These are phyloP conservation scores for Alliaria petiolata DNA, from an alignment of 345 rosid species.

Conservation along the genomic window DNA sequence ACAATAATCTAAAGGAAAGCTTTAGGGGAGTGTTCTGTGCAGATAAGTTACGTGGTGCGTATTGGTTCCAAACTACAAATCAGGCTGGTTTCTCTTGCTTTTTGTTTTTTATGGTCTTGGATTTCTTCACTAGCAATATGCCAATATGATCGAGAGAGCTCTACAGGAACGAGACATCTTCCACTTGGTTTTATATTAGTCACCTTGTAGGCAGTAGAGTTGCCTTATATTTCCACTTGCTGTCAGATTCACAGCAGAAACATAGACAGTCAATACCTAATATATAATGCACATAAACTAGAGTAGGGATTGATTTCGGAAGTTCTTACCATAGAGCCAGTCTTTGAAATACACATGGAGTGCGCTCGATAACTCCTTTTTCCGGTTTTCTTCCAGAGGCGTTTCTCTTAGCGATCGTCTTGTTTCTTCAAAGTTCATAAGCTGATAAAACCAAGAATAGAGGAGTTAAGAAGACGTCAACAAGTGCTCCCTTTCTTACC, in stretches of 20 bases:
- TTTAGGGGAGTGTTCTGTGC: constrained; percentile 26
- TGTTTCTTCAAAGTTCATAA: constrained; percentile 70
- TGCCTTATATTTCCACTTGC: constrained; percentile 98
- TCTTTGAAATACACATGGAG: constrained; percentile 92
- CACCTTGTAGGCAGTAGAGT: constrained; percentile 98
- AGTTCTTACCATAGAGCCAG: constrained; percentile 84
- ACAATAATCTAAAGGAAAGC: constrained; percentile 25
- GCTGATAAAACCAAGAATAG: constrained; percentile 38
- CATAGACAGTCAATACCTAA: constrained; percentile 7
- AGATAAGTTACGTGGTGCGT: constrained; percentile 33
- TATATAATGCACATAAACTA: neutral
- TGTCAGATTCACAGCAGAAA: constrained; percentile 33
- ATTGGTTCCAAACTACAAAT: constrained; percentile 29
- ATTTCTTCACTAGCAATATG: constrained; percentile 22
- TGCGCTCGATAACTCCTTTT: constrained; percentile 81
- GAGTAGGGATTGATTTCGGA: neutral
- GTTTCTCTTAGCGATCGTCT: constrained; percentile 69
- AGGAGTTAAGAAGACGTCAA: neutral
- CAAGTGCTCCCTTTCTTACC: neutral
- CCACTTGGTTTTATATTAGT: constrained; percentile 36
- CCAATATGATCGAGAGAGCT: constrained; percentile 26
- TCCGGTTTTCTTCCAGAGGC: constrained; percentile 81
- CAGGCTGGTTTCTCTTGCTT: constrained; percentile 19
- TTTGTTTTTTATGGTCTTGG: neutral
- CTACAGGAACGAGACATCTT: constrained; percentile 21